Percentiles rank a stretch among this genome's conserved stretches.
Conservation (phyloP, 176 grass and related monocot species). For the Oryza meridionalis region DNA sequence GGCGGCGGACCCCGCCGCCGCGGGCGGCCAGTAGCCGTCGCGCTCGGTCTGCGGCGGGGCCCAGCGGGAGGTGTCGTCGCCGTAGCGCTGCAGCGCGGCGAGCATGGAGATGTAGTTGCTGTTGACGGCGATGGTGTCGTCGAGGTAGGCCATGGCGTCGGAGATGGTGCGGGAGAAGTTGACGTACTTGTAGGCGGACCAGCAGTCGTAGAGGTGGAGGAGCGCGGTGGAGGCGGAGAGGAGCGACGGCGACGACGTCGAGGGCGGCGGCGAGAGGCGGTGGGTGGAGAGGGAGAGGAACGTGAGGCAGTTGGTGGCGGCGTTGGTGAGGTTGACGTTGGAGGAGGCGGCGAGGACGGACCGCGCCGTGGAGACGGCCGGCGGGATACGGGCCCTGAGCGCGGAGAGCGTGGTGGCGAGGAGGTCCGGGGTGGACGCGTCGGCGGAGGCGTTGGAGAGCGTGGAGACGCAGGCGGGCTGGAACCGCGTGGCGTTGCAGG, state of each 20-base stretch:
- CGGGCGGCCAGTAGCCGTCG: constrained; percentile 81
- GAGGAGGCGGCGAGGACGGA: constrained; percentile 60
- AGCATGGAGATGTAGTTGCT: constrained; percentile 86
- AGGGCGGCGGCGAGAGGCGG: constrained; percentile 61
- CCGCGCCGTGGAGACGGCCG: constrained; percentile 62
- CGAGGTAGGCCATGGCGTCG: constrained; percentile 87
- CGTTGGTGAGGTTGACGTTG: constrained; percentile 71
- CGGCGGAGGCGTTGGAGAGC: constrained; percentile 47
- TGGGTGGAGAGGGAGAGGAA: constrained; percentile 58
- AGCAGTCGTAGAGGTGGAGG: constrained; percentile 95
- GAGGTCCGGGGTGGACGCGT: constrained; percentile 55
- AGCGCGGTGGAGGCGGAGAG: constrained; percentile 64
- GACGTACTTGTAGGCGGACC: constrained; percentile 92
- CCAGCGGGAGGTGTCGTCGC: constrained; percentile 63
- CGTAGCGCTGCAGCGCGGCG: constrained; percentile 72
- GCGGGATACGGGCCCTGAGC: constrained; percentile 51
- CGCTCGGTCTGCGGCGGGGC: constrained; percentile 83
- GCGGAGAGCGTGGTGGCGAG: constrained; percentile 46
- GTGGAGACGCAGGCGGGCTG: constrained; percentile 59
- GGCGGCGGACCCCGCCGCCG: background rate
- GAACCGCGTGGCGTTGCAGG: constrained; percentile 81
- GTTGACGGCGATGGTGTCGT: constrained; percentile 52
- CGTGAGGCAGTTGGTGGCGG: constrained; percentile 90
- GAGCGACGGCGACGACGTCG: constrained; percentile 42
- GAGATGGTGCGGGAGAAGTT: constrained; percentile 65